A percentile compares a stretch with the other conserved stretches of the same genome.
phyloP scores from a whole-genome alignment of 495 filamentous ascomycete genomes.

The Neurospora pannonica region DNA sequence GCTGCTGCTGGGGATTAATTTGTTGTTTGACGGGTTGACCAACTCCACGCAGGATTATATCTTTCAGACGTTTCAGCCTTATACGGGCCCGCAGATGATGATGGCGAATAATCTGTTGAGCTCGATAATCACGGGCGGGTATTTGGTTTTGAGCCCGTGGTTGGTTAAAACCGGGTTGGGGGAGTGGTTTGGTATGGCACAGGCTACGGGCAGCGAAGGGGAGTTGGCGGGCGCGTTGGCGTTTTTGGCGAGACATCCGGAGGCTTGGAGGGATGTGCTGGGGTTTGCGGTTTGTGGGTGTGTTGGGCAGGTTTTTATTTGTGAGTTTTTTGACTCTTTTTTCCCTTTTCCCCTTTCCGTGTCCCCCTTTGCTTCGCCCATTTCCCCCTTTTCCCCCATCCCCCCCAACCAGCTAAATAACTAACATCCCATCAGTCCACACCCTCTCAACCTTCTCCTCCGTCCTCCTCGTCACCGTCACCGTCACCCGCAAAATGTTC shows the following conservation, averaged over 20 bases:
- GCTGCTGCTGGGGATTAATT: conserved; percentile 77
- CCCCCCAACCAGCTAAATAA: no score
- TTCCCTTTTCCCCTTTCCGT: no score
- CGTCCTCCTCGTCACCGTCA: conserved; percentile 88
- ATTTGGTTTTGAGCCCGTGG: conserved; percentile 71
- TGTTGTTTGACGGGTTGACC: conserved; percentile 91
- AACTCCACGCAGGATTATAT: conserved; percentile 96
- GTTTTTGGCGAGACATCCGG: conserved; percentile 70
- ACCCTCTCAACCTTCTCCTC: conserved; percentile 87
- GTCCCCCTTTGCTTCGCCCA: no score
- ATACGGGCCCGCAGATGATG: conserved; percentile 97
- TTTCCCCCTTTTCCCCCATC: no score
- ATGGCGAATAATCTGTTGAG: conserved; percentile 88
- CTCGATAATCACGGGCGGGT: conserved; percentile 61
- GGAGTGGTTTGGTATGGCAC: conserved; percentile 56
- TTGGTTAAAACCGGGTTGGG: conserved; percentile 56
- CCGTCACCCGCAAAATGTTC: conserved; percentile 96
- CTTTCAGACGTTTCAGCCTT: conserved; percentile 66
- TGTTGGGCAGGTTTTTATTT: conserved; percentile 93
- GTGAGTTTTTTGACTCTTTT: conserved; percentile 36
- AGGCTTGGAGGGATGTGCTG: conserved; percentile 73
- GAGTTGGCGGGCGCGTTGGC: conserved; percentile 71
- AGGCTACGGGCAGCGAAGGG: conserved; percentile 46
- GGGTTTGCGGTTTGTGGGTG: conserved; percentile 90
- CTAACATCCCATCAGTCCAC: conserved; percentile 50